phyloP scores from a whole-genome alignment of 1,284 basidiomycete species.

The Irpex sp. region DNA sequence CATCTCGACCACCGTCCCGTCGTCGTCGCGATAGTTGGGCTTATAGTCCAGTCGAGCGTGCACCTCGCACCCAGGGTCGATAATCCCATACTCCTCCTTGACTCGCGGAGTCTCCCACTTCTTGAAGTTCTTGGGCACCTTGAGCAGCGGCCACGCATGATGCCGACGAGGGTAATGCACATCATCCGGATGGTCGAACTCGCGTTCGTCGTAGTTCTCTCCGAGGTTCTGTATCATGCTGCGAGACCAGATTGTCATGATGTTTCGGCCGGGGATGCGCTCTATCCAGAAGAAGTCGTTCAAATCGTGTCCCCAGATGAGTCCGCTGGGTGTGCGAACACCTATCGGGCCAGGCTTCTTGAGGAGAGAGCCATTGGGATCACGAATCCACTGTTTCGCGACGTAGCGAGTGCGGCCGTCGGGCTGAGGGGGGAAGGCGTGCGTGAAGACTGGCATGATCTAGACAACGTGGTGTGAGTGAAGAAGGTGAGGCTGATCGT shows the following conservation, averaged over 20 bases:
- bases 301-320: constrained; percentile 26
- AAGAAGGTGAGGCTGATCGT: neutral
- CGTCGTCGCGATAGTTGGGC: constrained; percentile 1
- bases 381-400: constrained; percentile 20
- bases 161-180: constrained; percentile 14
- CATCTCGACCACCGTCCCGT: neutral
- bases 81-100: constrained; percentile 1
- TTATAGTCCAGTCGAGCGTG: neutral
- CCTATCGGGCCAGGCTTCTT: constrained; percentile 21
- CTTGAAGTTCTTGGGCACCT: constrained; percentile 11
- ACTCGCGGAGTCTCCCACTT: neutral
- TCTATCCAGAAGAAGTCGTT: constrained; percentile 25
- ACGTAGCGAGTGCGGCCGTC: constrained; percentile 15
- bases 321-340: constrained; percentile 20
- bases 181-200: constrained; percentile 4
- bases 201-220: constrained; percentile 18
- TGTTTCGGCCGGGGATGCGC: constrained; percentile 18
- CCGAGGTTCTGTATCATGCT: constrained; percentile 26
- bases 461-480: neutral
- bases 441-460: neutral
- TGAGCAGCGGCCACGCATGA: constrained; percentile 21
- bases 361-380: constrained; percentile 21
- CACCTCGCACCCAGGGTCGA: constrained; percentile 8
- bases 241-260: constrained; percentile 25
- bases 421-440: neutral